Evolutionary conservation across 805 yeast genomes (phyloP).

Genomic region (Yarrowia bubula): DNA sequence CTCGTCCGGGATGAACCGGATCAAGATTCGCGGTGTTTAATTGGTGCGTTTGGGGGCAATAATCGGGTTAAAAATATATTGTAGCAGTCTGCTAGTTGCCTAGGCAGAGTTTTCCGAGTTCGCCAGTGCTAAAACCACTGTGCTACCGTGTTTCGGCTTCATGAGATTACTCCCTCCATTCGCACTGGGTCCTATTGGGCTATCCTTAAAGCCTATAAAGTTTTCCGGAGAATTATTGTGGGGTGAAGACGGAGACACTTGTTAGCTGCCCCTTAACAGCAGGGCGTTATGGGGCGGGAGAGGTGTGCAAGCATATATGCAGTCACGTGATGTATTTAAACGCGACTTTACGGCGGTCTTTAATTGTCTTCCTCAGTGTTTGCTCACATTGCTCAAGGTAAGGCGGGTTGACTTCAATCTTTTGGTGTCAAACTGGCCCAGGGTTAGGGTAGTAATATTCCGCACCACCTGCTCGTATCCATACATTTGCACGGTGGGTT

Average conservation of each 20-base stretch:
- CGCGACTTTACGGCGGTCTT: no score
- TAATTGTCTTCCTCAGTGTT: no score
- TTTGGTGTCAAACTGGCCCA: conserved; percentile 30
- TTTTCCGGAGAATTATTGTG: conserved; percentile 25
- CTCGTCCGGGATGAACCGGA: conserved; percentile 26
- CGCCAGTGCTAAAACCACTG: no score
- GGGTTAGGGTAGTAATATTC: neutral
- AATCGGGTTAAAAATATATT: neutral
- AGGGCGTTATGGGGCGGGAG: no score
- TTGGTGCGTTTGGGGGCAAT: neutral
- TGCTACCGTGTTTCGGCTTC: neutral
- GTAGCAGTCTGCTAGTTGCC: rapidly evolving
- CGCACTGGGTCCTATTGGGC: conserved; percentile 16
- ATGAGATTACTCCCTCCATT: neutral
- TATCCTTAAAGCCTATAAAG: neutral
- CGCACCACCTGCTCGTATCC: neutral
- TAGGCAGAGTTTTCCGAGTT: neutral
- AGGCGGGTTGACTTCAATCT: no score
- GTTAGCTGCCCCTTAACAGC: conserved; percentile 33
- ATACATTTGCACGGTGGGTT: no score
- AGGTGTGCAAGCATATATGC: no score
- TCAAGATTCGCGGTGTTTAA: conserved; percentile 17
- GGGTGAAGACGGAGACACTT: conserved; percentile 11
- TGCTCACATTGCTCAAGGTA: no score
- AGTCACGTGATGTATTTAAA: no score